Evolutionary conservation across 2,329 filamentous ascomycete genomes (phyloP).

Genomic region (Phyllosticta ampelicida): DNA sequence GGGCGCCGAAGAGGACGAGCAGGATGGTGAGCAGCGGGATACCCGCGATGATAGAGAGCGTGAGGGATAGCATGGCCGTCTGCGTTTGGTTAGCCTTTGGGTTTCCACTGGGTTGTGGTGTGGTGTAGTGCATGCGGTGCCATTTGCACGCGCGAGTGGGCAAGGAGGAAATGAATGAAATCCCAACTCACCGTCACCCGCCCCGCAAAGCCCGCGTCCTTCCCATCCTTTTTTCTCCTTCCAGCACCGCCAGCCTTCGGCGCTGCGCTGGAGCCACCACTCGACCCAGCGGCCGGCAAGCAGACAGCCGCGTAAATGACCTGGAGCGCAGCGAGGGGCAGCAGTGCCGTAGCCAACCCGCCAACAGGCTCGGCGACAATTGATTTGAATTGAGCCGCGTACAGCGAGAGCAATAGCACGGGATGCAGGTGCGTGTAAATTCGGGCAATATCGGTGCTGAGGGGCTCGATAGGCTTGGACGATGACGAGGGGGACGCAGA

Average conservation of each 20-base stretch:
- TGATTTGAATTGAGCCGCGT: conserved; percentile 51
- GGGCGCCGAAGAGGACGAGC: conserved; percentile 84
- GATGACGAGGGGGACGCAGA: conserved; percentile 9
- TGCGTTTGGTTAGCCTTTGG: conserved; percentile 26
- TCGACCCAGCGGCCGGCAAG: conserved; percentile 39
- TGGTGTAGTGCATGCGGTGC: neutral
- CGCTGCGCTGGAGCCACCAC: conserved; percentile 37
- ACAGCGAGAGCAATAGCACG: conserved; percentile 52
- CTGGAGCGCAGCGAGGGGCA: conserved; percentile 55
- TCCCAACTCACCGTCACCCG: conserved; percentile 32
- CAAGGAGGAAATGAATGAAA: neutral
- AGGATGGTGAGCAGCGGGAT: conserved; percentile 48
- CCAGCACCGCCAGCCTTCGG: conserved; percentile 33
- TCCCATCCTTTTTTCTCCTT: conserved; percentile 44
- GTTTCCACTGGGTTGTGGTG: neutral
- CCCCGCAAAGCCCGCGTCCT: conserved; percentile 6
- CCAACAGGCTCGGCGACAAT: conserved; percentile 61
- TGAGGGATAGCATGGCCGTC: conserved; percentile 60
- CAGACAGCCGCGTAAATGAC: conserved; percentile 47
- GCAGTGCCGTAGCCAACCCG: conserved; percentile 50
- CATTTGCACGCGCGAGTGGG: neutral
- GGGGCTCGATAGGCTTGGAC: conserved; percentile 35
- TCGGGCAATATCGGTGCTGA: conserved; percentile 38
- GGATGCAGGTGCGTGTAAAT: conserved; percentile 58
- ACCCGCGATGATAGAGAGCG: conserved; percentile 44